A percentile compares a stretch with the other conserved stretches of the same genome.
Evolutionary conservation across 352 stramenopile species (phyloP).

Genomic region (Globisporangium nagaii): DNA sequence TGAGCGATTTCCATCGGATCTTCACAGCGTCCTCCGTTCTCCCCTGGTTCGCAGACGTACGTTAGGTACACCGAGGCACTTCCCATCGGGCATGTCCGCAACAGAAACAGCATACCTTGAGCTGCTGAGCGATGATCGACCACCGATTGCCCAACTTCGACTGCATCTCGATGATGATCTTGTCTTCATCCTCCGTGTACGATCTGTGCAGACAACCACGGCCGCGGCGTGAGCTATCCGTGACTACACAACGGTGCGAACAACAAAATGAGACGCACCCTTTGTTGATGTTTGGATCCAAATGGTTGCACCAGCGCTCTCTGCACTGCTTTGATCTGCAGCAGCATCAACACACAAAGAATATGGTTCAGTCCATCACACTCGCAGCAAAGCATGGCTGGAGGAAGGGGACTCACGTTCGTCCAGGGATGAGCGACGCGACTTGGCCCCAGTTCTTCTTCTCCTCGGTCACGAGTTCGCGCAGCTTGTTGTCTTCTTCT

Average conservation of each 20-base stretch:
- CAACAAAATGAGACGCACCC: constrained; percentile 37
- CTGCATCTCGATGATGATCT: constrained; percentile 92
- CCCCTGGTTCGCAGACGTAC: constrained; percentile 27
- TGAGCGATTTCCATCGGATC: constrained; percentile 91
- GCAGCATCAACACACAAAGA: background rate
- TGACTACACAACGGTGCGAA: background rate
- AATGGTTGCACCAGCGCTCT: constrained; percentile 90
- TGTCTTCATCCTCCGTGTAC: constrained; percentile 89
- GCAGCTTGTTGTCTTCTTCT: constrained; percentile 86
- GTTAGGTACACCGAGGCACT: background rate
- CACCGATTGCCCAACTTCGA: constrained; percentile 89
- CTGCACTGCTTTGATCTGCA: constrained; percentile 89
- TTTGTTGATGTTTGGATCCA: constrained; percentile 92
- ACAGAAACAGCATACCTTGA: constrained; percentile 49
- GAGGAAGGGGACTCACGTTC: constrained; percentile 54
- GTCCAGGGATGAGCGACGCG: constrained; percentile 67
- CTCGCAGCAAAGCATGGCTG: background rate
- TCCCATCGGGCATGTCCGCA: background rate
- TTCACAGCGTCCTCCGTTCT: constrained; percentile 92
- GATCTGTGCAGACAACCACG: constrained; percentile 26
- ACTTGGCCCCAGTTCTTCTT: constrained; percentile 91
- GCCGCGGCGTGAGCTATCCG: background rate
- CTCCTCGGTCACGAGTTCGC: constrained; percentile 78
- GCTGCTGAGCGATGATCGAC: constrained; percentile 89
- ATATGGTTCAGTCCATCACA: background rate